A percentile compares a stretch with the other conserved stretches of the same genome.
These are phyloP conservation scores for Podila epigama DNA, from an alignment of 192 early-diverging fungal species.

Conservation along the genomic window DNA sequence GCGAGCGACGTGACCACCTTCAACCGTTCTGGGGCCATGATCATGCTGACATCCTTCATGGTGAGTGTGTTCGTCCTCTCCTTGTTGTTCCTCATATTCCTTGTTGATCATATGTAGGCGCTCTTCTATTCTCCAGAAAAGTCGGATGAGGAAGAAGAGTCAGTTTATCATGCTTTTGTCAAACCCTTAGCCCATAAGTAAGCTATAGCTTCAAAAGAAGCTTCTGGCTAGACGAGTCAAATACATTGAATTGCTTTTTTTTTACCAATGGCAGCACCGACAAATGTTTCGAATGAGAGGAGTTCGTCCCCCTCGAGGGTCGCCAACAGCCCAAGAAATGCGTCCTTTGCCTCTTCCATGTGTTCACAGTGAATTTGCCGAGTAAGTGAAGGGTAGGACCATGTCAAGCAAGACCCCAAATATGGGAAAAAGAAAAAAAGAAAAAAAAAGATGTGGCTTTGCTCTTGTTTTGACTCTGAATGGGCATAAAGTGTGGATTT, in stretches of 20 bases:
- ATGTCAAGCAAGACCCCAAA: neutral
- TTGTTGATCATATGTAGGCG: conserved; percentile 32
- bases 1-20: conserved; percentile 17
- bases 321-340: conserved; percentile 30
- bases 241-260: neutral
- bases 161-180: neutral
- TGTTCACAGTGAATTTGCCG: conserved; percentile 11
- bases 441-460: conserved; percentile 4
- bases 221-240: no score
- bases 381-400: conserved; percentile 5
- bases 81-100: conserved; percentile 14
- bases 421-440: neutral
- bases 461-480: neutral
- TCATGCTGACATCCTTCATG: conserved; percentile 39
- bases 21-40: neutral
- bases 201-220: no score
- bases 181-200: no score
- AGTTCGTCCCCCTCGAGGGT: conserved; percentile 42
- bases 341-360: conserved; percentile 45
- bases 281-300: conserved; percentile 47
- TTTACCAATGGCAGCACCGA: conserved; percentile 41
- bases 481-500: neutral
- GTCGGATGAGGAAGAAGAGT: neutral
- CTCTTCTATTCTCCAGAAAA: conserved; percentile 23
- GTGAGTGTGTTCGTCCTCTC: conserved; percentile 23